phyloP scores from a whole-genome alignment of 306 rosid genomes.

The Mucuna pruriens region DNA sequence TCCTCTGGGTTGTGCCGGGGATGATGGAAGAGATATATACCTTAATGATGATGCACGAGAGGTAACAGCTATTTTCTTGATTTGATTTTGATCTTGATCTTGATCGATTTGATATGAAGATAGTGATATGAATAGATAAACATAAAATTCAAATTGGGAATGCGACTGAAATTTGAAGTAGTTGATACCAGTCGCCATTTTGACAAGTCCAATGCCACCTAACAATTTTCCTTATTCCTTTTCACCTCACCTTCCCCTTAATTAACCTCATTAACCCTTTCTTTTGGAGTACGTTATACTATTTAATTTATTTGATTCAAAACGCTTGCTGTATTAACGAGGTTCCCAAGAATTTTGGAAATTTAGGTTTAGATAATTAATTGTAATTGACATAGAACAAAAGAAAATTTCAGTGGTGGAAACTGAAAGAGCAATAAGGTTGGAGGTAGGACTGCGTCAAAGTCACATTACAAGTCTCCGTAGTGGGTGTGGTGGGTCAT shows the following conservation, averaged over 20 bases:
- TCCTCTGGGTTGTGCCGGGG: background rate
- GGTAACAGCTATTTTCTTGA: constrained; percentile 12
- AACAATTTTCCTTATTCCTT: background rate
- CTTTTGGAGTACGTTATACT: background rate
- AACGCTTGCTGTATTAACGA: background rate
- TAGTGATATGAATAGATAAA: constrained; percentile 36
- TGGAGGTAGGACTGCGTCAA: constrained; percentile 27
- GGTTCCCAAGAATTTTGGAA: background rate
- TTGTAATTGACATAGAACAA: background rate
- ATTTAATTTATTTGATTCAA: background rate
- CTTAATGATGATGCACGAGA: constrained; percentile 5
- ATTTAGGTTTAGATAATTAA: background rate
- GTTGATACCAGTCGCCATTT: constrained; percentile 41
- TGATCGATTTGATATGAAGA: constrained; percentile 30
- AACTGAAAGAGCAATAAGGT: background rate
- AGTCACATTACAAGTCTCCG: constrained; percentile 14
- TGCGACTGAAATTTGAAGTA: constrained; percentile 29
- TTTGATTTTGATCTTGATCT: constrained; percentile 7
- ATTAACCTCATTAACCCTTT: background rate
- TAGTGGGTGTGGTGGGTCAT: constrained; percentile 17
- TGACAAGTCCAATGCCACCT: constrained; percentile 50
- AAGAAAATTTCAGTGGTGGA: background rate
- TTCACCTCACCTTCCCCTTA: background rate
- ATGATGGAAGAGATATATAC: background rate
- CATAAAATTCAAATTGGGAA: constrained; percentile 33